Base-by-base conservation (phyloP, 2,329 filamentous ascomycete genomes). In the Phyllosticta citrichinensis region DNA sequence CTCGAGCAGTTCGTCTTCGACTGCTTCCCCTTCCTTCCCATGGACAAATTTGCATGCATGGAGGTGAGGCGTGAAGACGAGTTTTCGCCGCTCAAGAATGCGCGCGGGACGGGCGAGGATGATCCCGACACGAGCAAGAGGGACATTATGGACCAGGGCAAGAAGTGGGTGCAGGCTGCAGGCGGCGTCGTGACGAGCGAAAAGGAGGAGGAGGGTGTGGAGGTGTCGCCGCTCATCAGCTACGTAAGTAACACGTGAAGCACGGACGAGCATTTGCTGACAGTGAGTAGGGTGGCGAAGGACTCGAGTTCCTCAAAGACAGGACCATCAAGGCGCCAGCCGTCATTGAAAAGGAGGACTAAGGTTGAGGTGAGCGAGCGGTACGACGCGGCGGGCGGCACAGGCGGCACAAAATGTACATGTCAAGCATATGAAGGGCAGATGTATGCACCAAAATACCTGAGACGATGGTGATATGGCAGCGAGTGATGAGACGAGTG, bases 1-100 rank as follows among this genome's bases (percentile, higher is more conserved):
- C 84, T 99, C 50, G 94, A 99, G 82, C 94, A 97, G 77, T 99
- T 97, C 69, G 92, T 99, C 63, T 99, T 99, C 72, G 94, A 99
- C 73, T 94, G 96, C 71, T 99, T 99, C 82, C 92, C 93, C 63
- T 83, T 93, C 80, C 80, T 96, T 58, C 79, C 87, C 19, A 84
- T 99, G 65, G 82, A 87, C 66, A 91, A 95, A 77, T 99, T 99
- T 71, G 94, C 92, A 24, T 96, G 87, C 76, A 87, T 97, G 78
- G 94, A 99, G 77, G 94, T 99, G 58, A 90, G 87, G 75, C 90
- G 94, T 64, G 92, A 97, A 79, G 94, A 99, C 68, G 94, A 99
- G 77, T 99, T 99, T 79, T 97, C 91, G 27, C 94, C 94, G 4
- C 80, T 99, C 66, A 99, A 99, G 86, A 99, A 99, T 71, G 85